phyloP scores from a whole-genome alignment of 108 stramenopile species.

The Skeletonema potamos region DNA sequence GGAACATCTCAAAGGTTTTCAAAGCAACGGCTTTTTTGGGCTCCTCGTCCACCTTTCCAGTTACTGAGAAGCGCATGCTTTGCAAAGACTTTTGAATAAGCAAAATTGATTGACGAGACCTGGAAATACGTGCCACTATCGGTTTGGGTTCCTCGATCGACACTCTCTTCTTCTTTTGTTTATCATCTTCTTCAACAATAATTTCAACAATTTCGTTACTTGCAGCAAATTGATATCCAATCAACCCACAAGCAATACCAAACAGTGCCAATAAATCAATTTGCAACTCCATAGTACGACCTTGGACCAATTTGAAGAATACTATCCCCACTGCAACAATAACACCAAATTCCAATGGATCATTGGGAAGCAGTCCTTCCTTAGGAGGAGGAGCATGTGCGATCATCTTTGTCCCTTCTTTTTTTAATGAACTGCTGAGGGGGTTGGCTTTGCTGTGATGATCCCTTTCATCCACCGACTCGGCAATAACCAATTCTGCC shows the following conservation, averaged over 20 bases:
- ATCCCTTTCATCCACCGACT: conserved; percentile 2
- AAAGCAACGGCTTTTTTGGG: background rate
- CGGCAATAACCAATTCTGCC: conserved; percentile 2
- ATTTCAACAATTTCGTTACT: background rate
- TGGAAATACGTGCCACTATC: background rate
- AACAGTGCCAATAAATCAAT: conserved; percentile 23
- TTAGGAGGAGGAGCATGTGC: background rate
- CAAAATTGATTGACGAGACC: background rate
- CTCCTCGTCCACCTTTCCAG: background rate
- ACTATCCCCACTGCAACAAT: conserved; percentile 14
- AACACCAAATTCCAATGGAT: conserved; percentile 22
- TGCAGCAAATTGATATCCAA: conserved; percentile 28
- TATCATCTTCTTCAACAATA: background rate
- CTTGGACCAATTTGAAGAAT: conserved; percentile 31
- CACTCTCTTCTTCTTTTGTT: background rate
- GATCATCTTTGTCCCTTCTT: background rate
- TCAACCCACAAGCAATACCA: conserved; percentile 21
- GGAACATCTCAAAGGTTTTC: conserved; percentile 46
- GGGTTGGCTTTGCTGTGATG: background rate
- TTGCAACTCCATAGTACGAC: conserved; percentile 8
- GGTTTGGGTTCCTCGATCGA: background rate
- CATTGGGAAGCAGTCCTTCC: conserved; percentile 12
- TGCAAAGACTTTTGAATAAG: conserved; percentile 21
- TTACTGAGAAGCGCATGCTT: conserved; percentile 4
- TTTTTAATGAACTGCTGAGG: background rate